Conservation (phyloP, 2,329 filamentous ascomycete genomes). For the Cryphonectria radicalis region DNA sequence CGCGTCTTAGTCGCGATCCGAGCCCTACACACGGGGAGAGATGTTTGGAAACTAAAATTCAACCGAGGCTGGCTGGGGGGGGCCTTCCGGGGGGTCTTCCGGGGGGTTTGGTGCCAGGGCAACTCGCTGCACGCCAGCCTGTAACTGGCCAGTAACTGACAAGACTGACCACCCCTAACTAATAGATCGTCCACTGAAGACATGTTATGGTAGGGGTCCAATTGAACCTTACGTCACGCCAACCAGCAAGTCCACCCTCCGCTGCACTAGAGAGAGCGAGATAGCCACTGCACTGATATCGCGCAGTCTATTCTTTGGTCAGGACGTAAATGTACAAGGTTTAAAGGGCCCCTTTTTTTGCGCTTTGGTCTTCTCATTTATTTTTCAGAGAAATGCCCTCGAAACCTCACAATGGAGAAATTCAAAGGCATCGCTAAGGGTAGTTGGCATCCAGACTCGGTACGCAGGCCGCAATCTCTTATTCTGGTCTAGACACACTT, state of each 20-base stretch:
- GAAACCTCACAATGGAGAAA: slow-evolving; percentile 44
- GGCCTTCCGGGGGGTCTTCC: not conserved
- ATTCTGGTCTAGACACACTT: not conserved
- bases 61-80: not conserved
- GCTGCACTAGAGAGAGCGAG: not conserved
- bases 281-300: slow-evolving; percentile 4
- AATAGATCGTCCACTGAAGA: not conserved
- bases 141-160: not conserved
- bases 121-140: not conserved
- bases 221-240: slow-evolving; percentile 19
- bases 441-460: slow-evolving; percentile 58
- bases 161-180: not conserved
- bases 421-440: slow-evolving; percentile 54
- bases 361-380: not conserved
- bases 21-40: not conserved
- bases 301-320: slow-evolving; percentile 9
- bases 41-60: slow-evolving; percentile 12
- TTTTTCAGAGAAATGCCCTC: not conserved
- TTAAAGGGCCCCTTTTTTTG: not conserved
- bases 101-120: not conserved
- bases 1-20: slow-evolving; percentile 26
- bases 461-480: slow-evolving; percentile 2
- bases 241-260: not conserved
- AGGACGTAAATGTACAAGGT: not conserved
- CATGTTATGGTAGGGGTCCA: slow-evolving; percentile 17